Evolutionary conservation across 148 eudicot species (phyloP), one percentile per base, ranked within the genome.

Genomic region (Dysphania ambrosioides): DNA sequence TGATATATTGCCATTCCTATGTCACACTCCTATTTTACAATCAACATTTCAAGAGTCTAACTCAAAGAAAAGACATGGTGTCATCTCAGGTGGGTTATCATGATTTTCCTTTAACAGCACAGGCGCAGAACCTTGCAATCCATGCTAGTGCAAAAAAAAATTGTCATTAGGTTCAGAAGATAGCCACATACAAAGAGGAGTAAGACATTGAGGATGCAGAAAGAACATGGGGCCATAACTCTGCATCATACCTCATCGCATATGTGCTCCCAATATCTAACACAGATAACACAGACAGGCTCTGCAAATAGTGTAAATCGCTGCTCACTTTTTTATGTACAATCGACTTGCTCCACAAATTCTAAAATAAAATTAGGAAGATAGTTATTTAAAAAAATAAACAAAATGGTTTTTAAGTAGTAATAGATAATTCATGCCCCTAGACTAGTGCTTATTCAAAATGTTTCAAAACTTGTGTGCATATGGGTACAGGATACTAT

Each of bases 51-150:
- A 64, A 61, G 32, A 44, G 68, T 24, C 18, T 13, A 27, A 53
- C 15, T 61, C 18, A 66, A 76, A 19, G 27, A 64, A 79, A 3
- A 70, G 62, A 79, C 40, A 31, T 77, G 61, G n/a, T 47, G 74
- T 67, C 38, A 92, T 96, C 97, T 87, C 64, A 38, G 81, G 47
- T 65, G 53, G 47, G 75, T 79, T 72, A 35, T 47, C 13, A 10
- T 26, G 51, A 32, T 76, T 80, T 61, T 68, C 85, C 74, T 90
- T 79, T 83, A 92, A 64, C 82, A 92, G 76, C 80, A 86, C 89
- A 81, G 83, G n/a, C n/a, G n/a, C n/a, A n/a, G n/a, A n/a, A n/a
- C 73, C 87, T 92, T 92, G 86, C 97, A 92, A 80, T 92, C 93
- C 71, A 80, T 86, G 78, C 97, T 92, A 85, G n/a, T n/a, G n/a